Conservation (phyloP, 169 alveolate genomes). For the Cyclospora cayetanensis region DNA sequence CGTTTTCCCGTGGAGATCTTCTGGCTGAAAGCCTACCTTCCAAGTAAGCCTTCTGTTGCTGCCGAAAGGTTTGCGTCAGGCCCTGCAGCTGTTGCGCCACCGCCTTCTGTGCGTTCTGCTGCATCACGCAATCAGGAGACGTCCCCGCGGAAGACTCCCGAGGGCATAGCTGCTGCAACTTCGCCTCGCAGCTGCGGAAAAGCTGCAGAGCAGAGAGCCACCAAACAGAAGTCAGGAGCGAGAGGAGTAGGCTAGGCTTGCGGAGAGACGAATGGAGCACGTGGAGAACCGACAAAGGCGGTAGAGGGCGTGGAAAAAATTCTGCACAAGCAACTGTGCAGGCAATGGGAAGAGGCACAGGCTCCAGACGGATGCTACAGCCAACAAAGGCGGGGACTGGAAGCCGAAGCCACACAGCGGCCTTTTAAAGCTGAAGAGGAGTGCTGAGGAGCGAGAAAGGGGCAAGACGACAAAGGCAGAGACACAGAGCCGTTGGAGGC, state of each 20-base stretch:
- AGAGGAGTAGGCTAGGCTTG: neutral
- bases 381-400: no score
- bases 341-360: no score
- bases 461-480: no score
- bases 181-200: conserved; percentile 42
- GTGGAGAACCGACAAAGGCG: neutral
- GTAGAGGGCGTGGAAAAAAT: neutral
- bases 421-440: no score
- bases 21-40: conserved; percentile 15
- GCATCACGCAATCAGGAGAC: conserved; percentile 18
- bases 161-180: conserved; percentile 44
- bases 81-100: conserved; percentile 73
- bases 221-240: no score
- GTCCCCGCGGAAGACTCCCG: neutral
- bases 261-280: neutral
- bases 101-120: conserved; percentile 67
- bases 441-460: no score
- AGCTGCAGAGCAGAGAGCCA: conserved; percentile 12
- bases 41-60: conserved; percentile 70
- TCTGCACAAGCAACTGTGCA: neutral
- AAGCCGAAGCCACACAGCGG: no score
- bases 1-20: neutral
- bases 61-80: conserved; percentile 53
- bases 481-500: no score
- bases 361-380: no score